These are phyloP conservation scores for Parathielavia appendiculata DNA, from an alignment of 495 filamentous ascomycete species.

Conservation along the genomic window DNA sequence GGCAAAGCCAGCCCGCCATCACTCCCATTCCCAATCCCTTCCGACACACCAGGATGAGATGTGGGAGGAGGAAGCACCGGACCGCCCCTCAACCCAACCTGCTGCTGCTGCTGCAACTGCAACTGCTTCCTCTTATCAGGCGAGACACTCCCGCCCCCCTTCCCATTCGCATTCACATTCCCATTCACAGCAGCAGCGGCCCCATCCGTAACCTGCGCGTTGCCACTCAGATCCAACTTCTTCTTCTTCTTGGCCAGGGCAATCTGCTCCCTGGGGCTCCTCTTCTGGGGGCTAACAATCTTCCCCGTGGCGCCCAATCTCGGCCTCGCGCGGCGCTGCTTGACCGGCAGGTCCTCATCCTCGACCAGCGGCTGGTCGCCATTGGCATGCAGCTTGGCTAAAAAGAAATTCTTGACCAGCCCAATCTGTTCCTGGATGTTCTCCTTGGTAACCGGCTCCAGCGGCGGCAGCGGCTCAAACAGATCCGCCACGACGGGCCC, in stretches of 20 bases:
- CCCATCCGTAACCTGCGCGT: constrained; percentile 37
- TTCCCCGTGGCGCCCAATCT: constrained; percentile 91
- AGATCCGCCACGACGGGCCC: constrained; percentile 52
- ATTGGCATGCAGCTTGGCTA: constrained; percentile 75
- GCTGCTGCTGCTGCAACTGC: not conserved
- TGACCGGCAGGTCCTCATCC: constrained; percentile 89
- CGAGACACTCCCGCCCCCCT: constrained; percentile 6
- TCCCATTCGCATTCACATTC: not conserved
- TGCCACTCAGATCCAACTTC: constrained; percentile 45
- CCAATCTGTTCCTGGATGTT: constrained; percentile 75
- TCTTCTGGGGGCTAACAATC: constrained; percentile 84
- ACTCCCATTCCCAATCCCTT: constrained; percentile 4
- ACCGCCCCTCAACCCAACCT: not conserved
- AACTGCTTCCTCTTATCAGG: constrained; percentile 10
- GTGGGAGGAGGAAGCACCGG: not conserved
- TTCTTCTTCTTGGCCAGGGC: constrained; percentile 73
- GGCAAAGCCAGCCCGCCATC: constrained; percentile 6
- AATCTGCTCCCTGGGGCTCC: constrained; percentile 71
- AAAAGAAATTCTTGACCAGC: constrained; percentile 83
- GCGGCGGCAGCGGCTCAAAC: constrained; percentile 64
- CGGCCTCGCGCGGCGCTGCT: constrained; percentile 89
- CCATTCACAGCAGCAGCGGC: not conserved
- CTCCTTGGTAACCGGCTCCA: constrained; percentile 74
- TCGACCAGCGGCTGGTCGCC: constrained; percentile 78
- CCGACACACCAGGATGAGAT: not conserved